Percentiles rank a stretch among this genome's conserved stretches.
Conservation (phyloP, 805 yeast species). For the Hanseniaspora lachancei region DNA sequence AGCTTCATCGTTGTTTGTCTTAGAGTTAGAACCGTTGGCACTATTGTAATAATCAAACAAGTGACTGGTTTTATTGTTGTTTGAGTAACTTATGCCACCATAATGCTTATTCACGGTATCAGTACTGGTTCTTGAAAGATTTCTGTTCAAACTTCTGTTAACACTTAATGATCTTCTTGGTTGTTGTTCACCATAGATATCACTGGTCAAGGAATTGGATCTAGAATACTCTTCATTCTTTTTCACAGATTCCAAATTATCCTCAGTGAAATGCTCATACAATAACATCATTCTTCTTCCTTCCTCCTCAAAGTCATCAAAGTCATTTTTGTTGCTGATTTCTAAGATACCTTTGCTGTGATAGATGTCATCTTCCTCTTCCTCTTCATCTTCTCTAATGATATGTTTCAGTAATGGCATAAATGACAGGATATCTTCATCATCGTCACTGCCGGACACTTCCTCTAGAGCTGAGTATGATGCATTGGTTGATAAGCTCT, state of each 20-base stretch:
- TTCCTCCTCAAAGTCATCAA: conserved; percentile 13
- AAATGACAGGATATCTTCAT: conserved; percentile 8
- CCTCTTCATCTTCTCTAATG: conserved; percentile 14
- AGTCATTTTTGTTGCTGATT: not conserved
- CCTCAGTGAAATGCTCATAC: conserved; percentile 12
- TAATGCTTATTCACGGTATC: conserved; percentile 1
- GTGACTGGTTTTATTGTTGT: conserved; percentile 1
- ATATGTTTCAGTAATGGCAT: conserved; percentile 11
- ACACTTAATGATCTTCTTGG: conserved; percentile 7
- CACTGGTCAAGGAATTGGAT: not conserved
- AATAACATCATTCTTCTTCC: conserved; percentile 13
- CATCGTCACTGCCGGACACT: conserved; percentile 9
- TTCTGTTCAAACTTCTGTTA: conserved; percentile 4
- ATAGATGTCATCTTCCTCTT: conserved; percentile 9
- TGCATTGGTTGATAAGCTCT: not conserved
- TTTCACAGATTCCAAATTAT: not conserved
- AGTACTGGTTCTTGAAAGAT: conserved; percentile 3
- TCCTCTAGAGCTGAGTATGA: conserved; percentile 13
- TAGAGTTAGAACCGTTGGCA: not conserved
- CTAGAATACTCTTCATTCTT: not conserved
- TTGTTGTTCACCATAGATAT: not conserved
- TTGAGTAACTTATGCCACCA: conserved; percentile 8
- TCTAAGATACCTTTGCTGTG: not conserved
- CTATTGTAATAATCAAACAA: conserved; percentile 2
- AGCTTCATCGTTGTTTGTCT: not conserved